A percentile compares a stretch with the other conserved stretches of the same genome.
Evolutionary conservation across 192 early-diverging fungal species (phyloP).

Genomic region (Pilaira anomala): DNA sequence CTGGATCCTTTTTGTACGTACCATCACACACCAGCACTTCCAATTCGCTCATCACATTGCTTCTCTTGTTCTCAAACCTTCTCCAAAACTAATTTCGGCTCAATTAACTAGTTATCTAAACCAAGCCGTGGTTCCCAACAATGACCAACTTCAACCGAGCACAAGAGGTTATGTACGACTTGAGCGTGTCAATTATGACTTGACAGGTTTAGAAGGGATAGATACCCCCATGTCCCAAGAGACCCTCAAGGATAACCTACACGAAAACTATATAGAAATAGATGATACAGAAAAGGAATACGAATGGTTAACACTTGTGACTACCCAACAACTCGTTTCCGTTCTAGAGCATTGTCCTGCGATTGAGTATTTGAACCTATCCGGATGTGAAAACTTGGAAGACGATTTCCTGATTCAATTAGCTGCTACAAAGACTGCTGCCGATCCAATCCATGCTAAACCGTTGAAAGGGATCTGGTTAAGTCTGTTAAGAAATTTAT

Average conservation of each 20-base stretch:
- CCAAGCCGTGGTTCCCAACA: not conserved
- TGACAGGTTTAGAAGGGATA: constrained; percentile 18
- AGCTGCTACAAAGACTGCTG: not conserved
- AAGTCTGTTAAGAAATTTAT: not conserved
- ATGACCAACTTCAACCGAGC: not conserved
- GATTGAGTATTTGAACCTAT: constrained; percentile 10
- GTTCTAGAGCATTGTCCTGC: constrained; percentile 8
- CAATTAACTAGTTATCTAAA: not conserved
- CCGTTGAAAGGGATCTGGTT: constrained; percentile 11
- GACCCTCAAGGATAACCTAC: not conserved
- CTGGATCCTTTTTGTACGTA: constrained; percentile 3
- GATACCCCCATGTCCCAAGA: not conserved
- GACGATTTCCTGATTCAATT: not conserved
- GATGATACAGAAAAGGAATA: constrained; percentile 16
- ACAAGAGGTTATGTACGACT: constrained; percentile 14
- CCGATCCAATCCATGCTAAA: not conserved
- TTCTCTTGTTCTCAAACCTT: constrained; percentile 13
- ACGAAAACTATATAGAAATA: constrained; percentile 25
- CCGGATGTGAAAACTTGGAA: constrained; percentile 14
- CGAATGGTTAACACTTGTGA: constrained; percentile 21
- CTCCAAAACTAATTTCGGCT: constrained; percentile 8
- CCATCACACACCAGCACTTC: not conserved
- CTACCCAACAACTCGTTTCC: not conserved
- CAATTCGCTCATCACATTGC: not conserved
- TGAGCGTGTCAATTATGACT: constrained; percentile 3